Evolutionary conservation across 257 asterid genomes (phyloP), one percentile per base, ranked within the genome.

Genomic region (Perilla frutescens): DNA sequence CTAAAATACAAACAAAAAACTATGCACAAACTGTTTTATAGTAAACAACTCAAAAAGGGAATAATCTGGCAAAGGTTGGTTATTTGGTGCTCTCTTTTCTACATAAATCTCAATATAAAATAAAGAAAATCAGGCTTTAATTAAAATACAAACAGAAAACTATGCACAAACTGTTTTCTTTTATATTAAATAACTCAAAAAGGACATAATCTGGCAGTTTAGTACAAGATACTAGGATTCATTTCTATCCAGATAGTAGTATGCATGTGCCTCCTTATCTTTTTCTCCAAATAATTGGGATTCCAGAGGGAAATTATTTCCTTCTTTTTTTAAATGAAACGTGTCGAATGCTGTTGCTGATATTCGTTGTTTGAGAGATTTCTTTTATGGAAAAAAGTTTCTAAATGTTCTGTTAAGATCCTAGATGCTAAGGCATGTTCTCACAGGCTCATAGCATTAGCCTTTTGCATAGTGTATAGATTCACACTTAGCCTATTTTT

Each of bases 221-320:
- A 39, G n/a, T 62, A 7, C 40, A 8, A 51, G 39, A 51, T 37
- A 53, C 29, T 15, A 54, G 66, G 32, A 56, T 56, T 56, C 75
- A 43, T 43, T 70, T 44, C 29, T 31, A 70, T 70, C 65, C 66
- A 31, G 14, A 62, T 5, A n/a, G n/a, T n/a, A n/a, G n/a, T n/a
- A n/a, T n/a, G 20, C 13, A 3, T 50, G 8, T 50, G 5, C 56
- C n/a, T 50, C 43, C 32, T 11, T 48, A 32, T 37, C 39, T 54
- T 66, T 20, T 65, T 34, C 61, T 31, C 47, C 79, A 43, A 66
- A 75, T 67, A 20, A 49, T 47, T 48, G 62, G 57, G 63, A 67
- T 58, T 58, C 79, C 56, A n/a, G 1, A 37, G 8, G 39, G 20
- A 39, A 47, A 8, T 8, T 48, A 20, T 34, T 48, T 36, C 43